Base-by-base conservation (phyloP, 1,139 yeast genomes). In the Sugiyamaella xylanicola region DNA sequence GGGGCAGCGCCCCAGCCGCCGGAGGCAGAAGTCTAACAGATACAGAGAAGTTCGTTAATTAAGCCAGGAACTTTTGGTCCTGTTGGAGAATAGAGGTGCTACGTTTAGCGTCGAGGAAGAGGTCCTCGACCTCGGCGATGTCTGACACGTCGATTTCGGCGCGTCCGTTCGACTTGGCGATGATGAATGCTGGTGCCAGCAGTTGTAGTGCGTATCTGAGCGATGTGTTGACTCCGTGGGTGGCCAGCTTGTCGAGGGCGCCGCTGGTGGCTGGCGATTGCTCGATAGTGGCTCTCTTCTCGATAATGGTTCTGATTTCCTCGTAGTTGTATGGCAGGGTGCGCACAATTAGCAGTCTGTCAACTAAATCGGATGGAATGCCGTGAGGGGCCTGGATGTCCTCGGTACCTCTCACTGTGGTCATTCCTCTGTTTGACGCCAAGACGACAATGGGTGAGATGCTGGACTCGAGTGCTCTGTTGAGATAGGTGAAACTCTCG, bases 381-480 rank as follows among this genome's bases (percentile, higher is more conserved):
- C 99, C 99, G 69, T 95, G 99, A 22, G 99, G 97, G 16, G 96
- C 87, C 61, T 83, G 82, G 56, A 87, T 82, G 62, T 87, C 96
- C 41, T 89, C 96, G 5, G 97, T 86, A 48, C 99, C 99, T 67
- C 95, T 82, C 45, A 93, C 87, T 0, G 93, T 83, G 15, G 97
- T 89, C 77, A 87, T 76, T 58, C 99, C 99, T 73, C 98, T 83
- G 74, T 93, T 93, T 8, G 97, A 89, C 37, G 99, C 99, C 66
- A 93, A 79, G 2, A 93, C 92, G 46, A 93, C 99, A 57, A 93
- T 82, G 48, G 99, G 99, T 1, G 98, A 96, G 70, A 93, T 90
- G 19, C 86, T 73, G 40, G 95, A 85, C 74, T 93, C 99, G 61
- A 93, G 79, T 4, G 99, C 99, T 63, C 95, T 82, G 75, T 93